Conservation (phyloP, 1,139 yeast genomes). For the Lipomyces yarrowii region DNA sequence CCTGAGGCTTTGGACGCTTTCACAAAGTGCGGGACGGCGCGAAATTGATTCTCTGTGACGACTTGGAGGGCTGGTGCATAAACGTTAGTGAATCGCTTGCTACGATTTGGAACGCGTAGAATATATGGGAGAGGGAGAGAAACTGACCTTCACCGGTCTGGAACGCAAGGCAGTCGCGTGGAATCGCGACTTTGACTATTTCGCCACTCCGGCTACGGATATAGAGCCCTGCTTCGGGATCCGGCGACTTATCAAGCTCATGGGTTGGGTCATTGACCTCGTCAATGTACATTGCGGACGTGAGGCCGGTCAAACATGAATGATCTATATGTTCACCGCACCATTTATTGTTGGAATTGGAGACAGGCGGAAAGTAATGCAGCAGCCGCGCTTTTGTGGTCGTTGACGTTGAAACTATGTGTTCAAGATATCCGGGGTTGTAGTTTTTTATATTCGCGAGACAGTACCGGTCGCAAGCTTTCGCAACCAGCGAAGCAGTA, state of each 20-base stretch:
- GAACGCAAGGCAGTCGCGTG: constrained; percentile 59
- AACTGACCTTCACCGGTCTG: constrained; percentile 58
- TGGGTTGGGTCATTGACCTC: constrained; percentile 40
- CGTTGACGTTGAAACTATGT: constrained; percentile 54
- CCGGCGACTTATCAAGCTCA: constrained; percentile 47
- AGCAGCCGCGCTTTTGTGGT: constrained; percentile 63
- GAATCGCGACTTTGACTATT: constrained; percentile 57
- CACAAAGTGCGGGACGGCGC: constrained; percentile 65
- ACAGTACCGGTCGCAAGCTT: constrained; percentile 55
- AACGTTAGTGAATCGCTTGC: background rate
- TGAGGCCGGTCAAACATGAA: constrained; percentile 63
- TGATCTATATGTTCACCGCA: constrained; percentile 70
- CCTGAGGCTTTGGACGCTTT: constrained; percentile 46
- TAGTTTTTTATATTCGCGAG: constrained; percentile 40
- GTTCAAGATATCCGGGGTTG: constrained; percentile 47
- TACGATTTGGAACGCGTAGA: background rate
- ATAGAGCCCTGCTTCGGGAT: constrained; percentile 55
- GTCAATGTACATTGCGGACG: constrained; percentile 58
- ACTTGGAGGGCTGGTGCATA: constrained; percentile 50
- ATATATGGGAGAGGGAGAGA: background rate
- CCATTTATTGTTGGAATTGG: constrained; percentile 49
- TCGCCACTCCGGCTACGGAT: constrained; percentile 54
- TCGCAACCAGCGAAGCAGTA: constrained; percentile 56
- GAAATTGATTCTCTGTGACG: constrained; percentile 54
- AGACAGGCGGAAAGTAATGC: constrained; percentile 52